Percentiles rank a stretch among this genome's conserved stretches.
Conservation (phyloP, 441 rosid species). For the Geranium incanum region DNA sequence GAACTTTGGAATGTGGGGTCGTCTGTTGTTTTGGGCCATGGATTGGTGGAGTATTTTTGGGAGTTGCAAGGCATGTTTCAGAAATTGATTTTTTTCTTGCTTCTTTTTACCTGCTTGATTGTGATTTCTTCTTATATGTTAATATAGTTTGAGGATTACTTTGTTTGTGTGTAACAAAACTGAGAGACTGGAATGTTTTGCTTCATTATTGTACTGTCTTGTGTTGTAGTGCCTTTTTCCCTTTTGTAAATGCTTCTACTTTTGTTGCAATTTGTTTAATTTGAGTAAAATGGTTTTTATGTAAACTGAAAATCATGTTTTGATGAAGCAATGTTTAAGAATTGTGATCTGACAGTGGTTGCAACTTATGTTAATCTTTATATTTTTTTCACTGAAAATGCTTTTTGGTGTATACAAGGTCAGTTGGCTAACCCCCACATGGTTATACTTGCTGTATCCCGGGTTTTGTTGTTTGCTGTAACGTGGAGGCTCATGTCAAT, state of each 20-base stretch:
- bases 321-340: background rate
- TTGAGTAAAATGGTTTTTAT: background rate
- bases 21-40: background rate
- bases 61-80: constrained; percentile 2
- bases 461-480: background rate
- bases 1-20: constrained; percentile 1
- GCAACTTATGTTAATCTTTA: background rate
- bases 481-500: background rate
- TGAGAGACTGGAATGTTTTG: constrained; percentile 3
- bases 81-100: background rate
- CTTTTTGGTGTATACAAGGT: background rate
- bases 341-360: background rate
- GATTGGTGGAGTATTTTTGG: background rate
- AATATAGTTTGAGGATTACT: background rate
- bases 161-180: background rate
- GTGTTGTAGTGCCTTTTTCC: background rate
- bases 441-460: background rate
- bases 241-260: background rate
- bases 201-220: background rate
- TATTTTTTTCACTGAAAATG: too few relatives aligned
- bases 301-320: background rate
- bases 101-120: background rate
- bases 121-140: background rate
- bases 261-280: background rate
- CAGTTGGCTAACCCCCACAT: background rate